Percentiles rank a stretch among this genome's conserved stretches.
These are phyloP conservation scores for Cylindrotheca closterium DNA, from an alignment of 108 stramenopile genomes.

Conservation along the genomic window DNA sequence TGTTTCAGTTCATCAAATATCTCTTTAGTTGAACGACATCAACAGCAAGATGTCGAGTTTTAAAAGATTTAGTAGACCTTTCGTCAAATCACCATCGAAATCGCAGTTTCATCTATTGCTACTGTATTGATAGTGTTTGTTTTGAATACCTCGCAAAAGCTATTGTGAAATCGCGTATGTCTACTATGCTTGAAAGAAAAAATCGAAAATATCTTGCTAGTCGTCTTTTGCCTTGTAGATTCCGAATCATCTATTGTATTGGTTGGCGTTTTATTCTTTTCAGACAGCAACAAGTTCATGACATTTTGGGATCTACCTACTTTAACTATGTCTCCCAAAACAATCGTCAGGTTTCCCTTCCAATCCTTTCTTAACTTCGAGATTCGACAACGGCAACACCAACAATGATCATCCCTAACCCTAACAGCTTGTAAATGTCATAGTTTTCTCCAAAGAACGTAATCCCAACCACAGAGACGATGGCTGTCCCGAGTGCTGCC, in stretches of 20 bases:
- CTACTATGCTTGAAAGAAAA: too few relatives aligned
- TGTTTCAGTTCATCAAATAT: background rate
- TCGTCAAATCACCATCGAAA: background rate
- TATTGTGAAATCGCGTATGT: too few relatives aligned
- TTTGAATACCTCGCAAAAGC: too few relatives aligned
- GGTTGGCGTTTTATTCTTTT: too few relatives aligned
- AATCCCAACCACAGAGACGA: slow-evolving; percentile 38
- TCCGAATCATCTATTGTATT: too few relatives aligned
- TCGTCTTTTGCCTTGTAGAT: too few relatives aligned
- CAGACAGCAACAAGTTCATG: too few relatives aligned
- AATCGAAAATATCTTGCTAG: too few relatives aligned
- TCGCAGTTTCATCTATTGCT: slow-evolving; percentile 17
- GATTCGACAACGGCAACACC: slow-evolving; percentile 41
- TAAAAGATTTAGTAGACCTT: background rate
- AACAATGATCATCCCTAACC: slow-evolving; percentile 34
- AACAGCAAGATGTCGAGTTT: background rate
- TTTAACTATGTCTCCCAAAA: too few relatives aligned
- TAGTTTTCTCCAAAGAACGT: slow-evolving; percentile 32
- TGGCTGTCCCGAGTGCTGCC: slow-evolving; percentile 47
- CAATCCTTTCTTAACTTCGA: background rate
- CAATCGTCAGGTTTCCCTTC: too few relatives aligned
- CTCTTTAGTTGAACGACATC: background rate
- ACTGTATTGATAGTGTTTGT: too few relatives aligned
- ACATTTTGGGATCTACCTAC: too few relatives aligned
- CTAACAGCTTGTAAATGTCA: slow-evolving; percentile 31